Evolutionary conservation across 1,284 basidiomycete genomes (phyloP).

Genomic region (Papiliotrema terrestris): DNA sequence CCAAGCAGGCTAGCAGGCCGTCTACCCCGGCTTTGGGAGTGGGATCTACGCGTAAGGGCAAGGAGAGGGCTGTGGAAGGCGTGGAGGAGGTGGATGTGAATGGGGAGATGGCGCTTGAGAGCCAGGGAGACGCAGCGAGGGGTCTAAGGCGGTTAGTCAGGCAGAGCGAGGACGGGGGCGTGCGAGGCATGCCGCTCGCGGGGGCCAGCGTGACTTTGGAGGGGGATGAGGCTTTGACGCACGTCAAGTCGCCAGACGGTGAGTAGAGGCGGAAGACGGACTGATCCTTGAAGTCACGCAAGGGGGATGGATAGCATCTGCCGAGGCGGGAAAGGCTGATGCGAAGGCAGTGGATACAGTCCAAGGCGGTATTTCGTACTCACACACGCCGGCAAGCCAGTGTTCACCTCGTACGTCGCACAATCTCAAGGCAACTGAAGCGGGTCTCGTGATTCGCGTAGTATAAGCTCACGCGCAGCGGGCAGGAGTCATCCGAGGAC

Average conservation of each 20-base stretch:
- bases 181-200: not conserved
- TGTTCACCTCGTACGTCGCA: constrained; percentile 67
- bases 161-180: not conserved
- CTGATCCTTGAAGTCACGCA: too few relatives aligned
- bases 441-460: constrained; percentile 9
- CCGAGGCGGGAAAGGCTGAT: not conserved
- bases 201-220: not conserved
- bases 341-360: constrained; percentile 6
- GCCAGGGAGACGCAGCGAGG: not conserved
- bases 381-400: constrained; percentile 93
- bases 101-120: constrained; percentile 12
- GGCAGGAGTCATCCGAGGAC: constrained; percentile 51
- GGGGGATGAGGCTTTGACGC: not conserved
- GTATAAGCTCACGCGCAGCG: constrained; percentile 5
- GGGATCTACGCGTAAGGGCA: constrained; percentile 7
- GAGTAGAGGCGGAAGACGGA: too few relatives aligned
- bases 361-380: constrained; percentile 78
- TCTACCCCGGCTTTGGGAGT: not conserved
- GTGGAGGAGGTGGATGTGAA: constrained; percentile 7
- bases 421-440: not conserved
- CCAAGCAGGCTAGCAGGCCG: too few relatives aligned
- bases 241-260: not conserved
- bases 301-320: too few relatives aligned
- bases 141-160: not conserved
- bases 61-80: constrained; percentile 16